phyloP scores from a whole-genome alignment of 2,329 filamentous ascomycete genomes.

The Fusarium tjaetaba region DNA sequence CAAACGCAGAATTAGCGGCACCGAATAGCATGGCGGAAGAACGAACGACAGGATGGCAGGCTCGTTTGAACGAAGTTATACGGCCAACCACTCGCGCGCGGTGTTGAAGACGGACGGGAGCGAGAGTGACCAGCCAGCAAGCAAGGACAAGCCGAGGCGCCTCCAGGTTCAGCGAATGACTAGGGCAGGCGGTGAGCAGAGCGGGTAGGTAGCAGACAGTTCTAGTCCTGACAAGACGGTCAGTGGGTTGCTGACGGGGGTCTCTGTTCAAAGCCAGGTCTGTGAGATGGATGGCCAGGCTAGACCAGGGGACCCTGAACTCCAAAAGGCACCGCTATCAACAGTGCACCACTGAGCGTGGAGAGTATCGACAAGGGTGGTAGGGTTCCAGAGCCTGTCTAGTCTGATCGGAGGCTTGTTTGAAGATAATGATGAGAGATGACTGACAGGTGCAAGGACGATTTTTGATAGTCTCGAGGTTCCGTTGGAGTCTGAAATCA shows the following conservation, averaged over 20 bases:
- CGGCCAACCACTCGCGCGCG: slow-evolving; percentile 40
- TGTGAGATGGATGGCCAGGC: slow-evolving; percentile 34
- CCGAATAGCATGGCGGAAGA: slow-evolving; percentile 42
- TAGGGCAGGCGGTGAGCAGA: slow-evolving; percentile 43
- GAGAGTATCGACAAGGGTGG: slow-evolving; percentile 16
- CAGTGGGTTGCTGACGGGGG: slow-evolving; percentile 31
- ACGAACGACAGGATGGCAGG: slow-evolving; percentile 36
- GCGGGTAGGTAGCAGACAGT: slow-evolving; percentile 28
- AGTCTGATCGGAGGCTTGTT: slow-evolving; percentile 30
- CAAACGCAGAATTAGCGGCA: slow-evolving; percentile 33
- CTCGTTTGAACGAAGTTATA: slow-evolving; percentile 40
- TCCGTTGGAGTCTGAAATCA: neutral
- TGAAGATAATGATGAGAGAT: slow-evolving; percentile 18
- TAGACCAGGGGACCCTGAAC: slow-evolving; percentile 37
- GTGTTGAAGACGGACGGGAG: slow-evolving; percentile 35
- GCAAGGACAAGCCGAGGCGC: slow-evolving; percentile 24
- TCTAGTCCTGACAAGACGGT: slow-evolving; percentile 35
- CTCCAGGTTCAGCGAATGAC: slow-evolving; percentile 36
- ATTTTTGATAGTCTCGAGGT: neutral
- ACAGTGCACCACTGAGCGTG: slow-evolving; percentile 25
- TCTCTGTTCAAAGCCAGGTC: slow-evolving; percentile 27
- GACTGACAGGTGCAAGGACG: slow-evolving; percentile 23
- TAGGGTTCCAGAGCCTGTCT: slow-evolving; percentile 11
- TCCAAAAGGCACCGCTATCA: slow-evolving; percentile 28
- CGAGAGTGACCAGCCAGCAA: slow-evolving; percentile 25